Percentiles rank a stretch among this genome's conserved stretches.
These are phyloP conservation scores for Paraphaeosphaeria minitans DNA, from an alignment of 2,329 filamentous ascomycete genomes.

Conservation along the genomic window DNA sequence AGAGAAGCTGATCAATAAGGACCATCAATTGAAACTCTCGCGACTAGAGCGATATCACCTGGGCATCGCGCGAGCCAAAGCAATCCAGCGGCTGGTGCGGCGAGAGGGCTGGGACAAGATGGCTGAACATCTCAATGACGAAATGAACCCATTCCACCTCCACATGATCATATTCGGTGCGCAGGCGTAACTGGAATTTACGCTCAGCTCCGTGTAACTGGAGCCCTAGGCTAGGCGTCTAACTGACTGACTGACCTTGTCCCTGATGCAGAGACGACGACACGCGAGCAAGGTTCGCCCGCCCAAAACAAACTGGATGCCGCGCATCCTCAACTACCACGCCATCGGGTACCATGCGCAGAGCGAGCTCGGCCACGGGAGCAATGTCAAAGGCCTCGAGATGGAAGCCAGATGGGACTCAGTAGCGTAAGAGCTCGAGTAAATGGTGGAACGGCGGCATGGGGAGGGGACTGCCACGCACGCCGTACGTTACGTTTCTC, in stretches of 20 bases:
- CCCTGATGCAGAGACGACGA: slow-evolving; percentile 46
- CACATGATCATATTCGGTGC: slow-evolving; percentile 58
- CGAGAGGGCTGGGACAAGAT: slow-evolving; percentile 57
- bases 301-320: slow-evolving; percentile 56
- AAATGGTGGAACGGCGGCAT: slow-evolving; percentile 63
- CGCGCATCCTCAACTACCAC: slow-evolving; percentile 55
- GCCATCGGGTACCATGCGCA: slow-evolving; percentile 60
- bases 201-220: slow-evolving; percentile 17
- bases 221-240: slow-evolving; percentile 23
- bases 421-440: slow-evolving; percentile 53
- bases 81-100: slow-evolving; percentile 53
- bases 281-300: slow-evolving; percentile 56
- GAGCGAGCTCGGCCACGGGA: slow-evolving; percentile 59
- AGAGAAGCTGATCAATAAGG: slow-evolving; percentile 57
- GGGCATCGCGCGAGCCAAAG: slow-evolving; percentile 58
- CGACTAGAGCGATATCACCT: slow-evolving; percentile 59
- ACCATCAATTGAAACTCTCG: slow-evolving; percentile 57
- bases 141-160: slow-evolving; percentile 59
- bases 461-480: slow-evolving; percentile 60
- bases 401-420: slow-evolving; percentile 55
- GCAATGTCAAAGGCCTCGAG: slow-evolving; percentile 58
- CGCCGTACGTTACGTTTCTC: slow-evolving; percentile 39
- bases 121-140: slow-evolving; percentile 59
- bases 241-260: neutral
- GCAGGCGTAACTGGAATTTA: slow-evolving; percentile 5